Evolutionary conservation across 805 yeast genomes (phyloP).

Genomic region (Cyberlindnera subsufficiens): DNA sequence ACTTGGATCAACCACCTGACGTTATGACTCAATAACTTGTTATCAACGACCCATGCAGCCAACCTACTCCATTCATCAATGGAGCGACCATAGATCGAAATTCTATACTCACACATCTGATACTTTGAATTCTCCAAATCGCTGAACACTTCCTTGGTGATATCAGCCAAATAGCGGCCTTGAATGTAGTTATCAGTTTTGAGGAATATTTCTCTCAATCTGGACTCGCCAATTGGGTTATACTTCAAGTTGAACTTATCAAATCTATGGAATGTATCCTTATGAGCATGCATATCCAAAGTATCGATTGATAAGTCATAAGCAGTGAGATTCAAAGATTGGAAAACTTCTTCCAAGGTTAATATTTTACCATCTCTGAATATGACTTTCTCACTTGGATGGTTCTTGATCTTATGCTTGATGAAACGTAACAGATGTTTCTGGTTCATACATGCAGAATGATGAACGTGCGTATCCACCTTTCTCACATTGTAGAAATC

Average conservation of each 20-base stretch:
- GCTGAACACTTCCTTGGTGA: slow-evolving; percentile 88
- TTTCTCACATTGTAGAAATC: slow-evolving; percentile 95
- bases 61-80: slow-evolving; percentile 91
- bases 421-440: slow-evolving; percentile 92
- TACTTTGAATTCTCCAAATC: slow-evolving; percentile 94
- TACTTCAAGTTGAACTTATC: slow-evolving; percentile 96
- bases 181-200: slow-evolving; percentile 91
- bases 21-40: slow-evolving; percentile 84
- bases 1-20: slow-evolving; percentile 97
- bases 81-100: slow-evolving; percentile 89
- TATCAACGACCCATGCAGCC: slow-evolving; percentile 93
- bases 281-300: slow-evolving; percentile 98
- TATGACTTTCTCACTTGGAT: slow-evolving; percentile 85
- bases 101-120: slow-evolving; percentile 96
- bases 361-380: slow-evolving; percentile 87
- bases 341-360: slow-evolving; percentile 84
- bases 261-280: slow-evolving; percentile 95
- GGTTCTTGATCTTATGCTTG: slow-evolving; percentile 85
- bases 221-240: slow-evolving; percentile 97
- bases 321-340: slow-evolving; percentile 85
- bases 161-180: slow-evolving; percentile 87
- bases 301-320: slow-evolving; percentile 96
- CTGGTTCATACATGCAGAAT: slow-evolving; percentile 98
- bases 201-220: slow-evolving; percentile 90
- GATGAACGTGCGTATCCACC: slow-evolving; percentile 98